Base-by-base conservation (phyloP, 2,329 filamentous ascomycete species). In the Diaporthe destruens region DNA sequence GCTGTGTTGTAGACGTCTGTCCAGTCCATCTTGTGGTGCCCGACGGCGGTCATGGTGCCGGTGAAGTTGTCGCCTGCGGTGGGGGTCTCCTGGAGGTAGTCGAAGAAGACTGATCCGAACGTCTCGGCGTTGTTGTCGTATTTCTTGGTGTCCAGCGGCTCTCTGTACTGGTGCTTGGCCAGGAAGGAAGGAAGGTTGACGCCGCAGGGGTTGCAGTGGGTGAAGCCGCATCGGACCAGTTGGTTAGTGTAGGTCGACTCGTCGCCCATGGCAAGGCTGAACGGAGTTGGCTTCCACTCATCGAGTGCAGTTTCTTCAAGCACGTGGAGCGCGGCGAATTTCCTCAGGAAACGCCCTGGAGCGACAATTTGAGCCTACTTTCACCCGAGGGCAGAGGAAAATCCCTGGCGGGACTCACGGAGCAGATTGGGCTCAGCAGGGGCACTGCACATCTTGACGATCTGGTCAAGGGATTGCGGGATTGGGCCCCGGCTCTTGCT, bases 41-140 rank as follows among this genome's bases (percentile, higher is more conserved):
- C 80, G 59, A 79, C 78, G 0, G 80, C 80, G 18, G 78, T 77
- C 81, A 84, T 83, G 70, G 80, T 79, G 2, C 78, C 79, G 9
- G 77, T 80, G 68, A 83, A 83, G 20, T 77, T 77, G 47, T 77
- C 78, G 11, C 79, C 78, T 16, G 76, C 78, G 0, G 75, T 73
- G 0, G 79, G 75, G n/a, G 77, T 80, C 23, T 77, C 76, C 55
- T 78, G 77, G 14, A 81, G 74, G 3, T 80, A 78, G 3, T 74
- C 79, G 44, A 83, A 83, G 76, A 82, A 80, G 34, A 79, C 79
- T 18, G 77, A 74, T n/a, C 76, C 75, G 65, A 76, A 70, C 39
- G 65, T 71, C 32, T 77, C 75, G 42, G 75, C 69, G 54, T 78
- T 75, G 75, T 79, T 80, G 53, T 69, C 65, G 7, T 34, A 56